Percentiles rank a stretch among this genome's conserved stretches.
phyloP scores from a whole-genome alignment of 192 early-diverging fungal species.

The Rhizophlyctis rosea region DNA sequence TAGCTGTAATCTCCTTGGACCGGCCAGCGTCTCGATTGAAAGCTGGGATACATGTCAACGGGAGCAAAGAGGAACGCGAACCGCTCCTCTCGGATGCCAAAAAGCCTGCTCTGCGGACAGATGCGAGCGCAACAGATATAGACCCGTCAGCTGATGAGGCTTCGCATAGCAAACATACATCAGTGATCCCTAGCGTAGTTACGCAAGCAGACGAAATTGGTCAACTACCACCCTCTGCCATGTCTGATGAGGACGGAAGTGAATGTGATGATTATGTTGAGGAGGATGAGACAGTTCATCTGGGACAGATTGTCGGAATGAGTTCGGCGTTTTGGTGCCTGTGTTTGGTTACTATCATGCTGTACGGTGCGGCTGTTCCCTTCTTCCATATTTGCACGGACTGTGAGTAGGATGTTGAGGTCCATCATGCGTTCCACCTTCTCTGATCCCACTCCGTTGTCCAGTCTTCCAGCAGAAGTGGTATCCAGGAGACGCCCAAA shows the following conservation, averaged over 20 bases:
- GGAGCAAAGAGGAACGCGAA: constrained; percentile 7
- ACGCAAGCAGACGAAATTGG: neutral
- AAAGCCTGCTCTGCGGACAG: too few relatives aligned
- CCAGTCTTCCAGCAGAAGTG: constrained; percentile 63
- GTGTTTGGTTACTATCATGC: constrained; percentile 43
- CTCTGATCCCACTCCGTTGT: neutral
- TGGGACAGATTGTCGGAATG: constrained; percentile 31
- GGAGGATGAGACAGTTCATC: constrained; percentile 43
- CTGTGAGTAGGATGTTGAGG: constrained; percentile 39
- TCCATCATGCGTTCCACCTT: neutral
- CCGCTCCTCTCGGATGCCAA: neutral
- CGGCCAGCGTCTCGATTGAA: constrained; percentile 35
- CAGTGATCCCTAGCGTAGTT: neutral
- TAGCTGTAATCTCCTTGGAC: constrained; percentile 43
- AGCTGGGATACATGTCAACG: constrained; percentile 42
- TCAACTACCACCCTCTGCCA: too few relatives aligned
- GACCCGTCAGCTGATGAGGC: constrained; percentile 6
- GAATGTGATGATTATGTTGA: constrained; percentile 39
- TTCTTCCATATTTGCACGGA: constrained; percentile 62
- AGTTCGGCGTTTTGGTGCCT: constrained; percentile 48
- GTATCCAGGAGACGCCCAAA: constrained; percentile 48
- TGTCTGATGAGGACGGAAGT: constrained; percentile 18
- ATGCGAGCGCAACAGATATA: too few relatives aligned
- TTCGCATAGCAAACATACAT: neutral
- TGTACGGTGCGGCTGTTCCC: constrained; percentile 56